These are phyloP conservation scores for Kodamaea sp. DNA, from an alignment of 1,139 yeast species.

Conservation along the genomic window DNA sequence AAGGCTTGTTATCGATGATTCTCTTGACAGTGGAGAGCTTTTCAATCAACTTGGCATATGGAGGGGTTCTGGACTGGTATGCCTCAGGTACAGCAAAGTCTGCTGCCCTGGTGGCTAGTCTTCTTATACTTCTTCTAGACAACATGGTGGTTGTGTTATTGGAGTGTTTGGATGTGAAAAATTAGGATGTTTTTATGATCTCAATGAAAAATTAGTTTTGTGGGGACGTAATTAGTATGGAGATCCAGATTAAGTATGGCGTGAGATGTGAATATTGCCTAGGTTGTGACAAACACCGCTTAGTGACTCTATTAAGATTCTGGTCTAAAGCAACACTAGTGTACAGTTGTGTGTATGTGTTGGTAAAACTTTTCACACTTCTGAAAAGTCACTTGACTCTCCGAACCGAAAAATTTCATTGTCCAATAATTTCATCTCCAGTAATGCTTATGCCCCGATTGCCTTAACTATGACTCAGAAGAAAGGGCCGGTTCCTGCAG, in stretches of 20 bases:
- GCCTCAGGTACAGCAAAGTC: slow-evolving; percentile 54
- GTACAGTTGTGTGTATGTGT: no score
- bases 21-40: slow-evolving; percentile 64
- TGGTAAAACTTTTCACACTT: not conserved
- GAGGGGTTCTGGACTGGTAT: slow-evolving; percentile 74
- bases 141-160: slow-evolving; percentile 8
- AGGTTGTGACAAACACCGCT: no score
- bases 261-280: no score
- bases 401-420: slow-evolving; percentile 4
- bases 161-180: no score
- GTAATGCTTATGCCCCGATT: slow-evolving; percentile 6
- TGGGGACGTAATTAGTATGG: no score
- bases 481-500: slow-evolving; percentile 1
- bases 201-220: no score
- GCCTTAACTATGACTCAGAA: slow-evolving; percentile 7
- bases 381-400: not conserved
- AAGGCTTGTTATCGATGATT: slow-evolving; percentile 67
- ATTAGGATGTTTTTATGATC: no score
- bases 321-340: no score
- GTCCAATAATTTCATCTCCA: slow-evolving; percentile 7
- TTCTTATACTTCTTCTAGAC: slow-evolving; percentile 18
- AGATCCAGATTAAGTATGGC: no score
- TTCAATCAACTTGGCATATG: slow-evolving; percentile 71
- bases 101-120: slow-evolving; percentile 38
- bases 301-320: no score